Evolutionary conservation across 2,329 filamentous ascomycete species (phyloP).

Genomic region (Magnaporthales sp.): DNA sequence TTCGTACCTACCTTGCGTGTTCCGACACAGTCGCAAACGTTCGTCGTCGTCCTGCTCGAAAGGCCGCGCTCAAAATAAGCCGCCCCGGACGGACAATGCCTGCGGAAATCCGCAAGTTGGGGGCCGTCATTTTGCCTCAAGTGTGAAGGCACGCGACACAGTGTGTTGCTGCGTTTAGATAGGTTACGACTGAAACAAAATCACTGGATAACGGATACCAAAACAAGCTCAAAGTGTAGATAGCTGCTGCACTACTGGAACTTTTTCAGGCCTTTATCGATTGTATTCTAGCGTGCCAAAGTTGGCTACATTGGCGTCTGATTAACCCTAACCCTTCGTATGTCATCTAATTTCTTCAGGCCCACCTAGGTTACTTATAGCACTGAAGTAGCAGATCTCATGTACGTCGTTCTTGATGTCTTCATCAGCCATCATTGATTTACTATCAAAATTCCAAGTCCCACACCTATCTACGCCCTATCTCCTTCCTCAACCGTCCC

Average conservation of each 20-base stretch:
- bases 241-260: not conserved
- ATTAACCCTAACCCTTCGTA: not conserved
- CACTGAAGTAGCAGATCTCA: too few species aligned
- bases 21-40: constrained; percentile 4
- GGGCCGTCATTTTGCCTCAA: not conserved
- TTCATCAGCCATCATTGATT: not conserved
- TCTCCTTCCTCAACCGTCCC: constrained; percentile 21
- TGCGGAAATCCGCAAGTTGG: not conserved
- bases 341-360: too few species aligned
- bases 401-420: not conserved
- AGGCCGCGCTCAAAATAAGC: not conserved
- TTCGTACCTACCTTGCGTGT: not conserved
- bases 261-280: not conserved
- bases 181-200: not conserved
- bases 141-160: not conserved
- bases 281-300: not conserved
- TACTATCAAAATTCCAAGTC: not conserved
- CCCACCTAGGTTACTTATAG: too few species aligned
- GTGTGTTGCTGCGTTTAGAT: not conserved
- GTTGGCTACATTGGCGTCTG: not conserved
- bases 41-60: constrained; percentile 4
- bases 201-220: not conserved
- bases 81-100: not conserved
- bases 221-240: not conserved
- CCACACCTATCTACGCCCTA: constrained; percentile 15